Base-by-base conservation (phyloP, 805 yeast genomes). In the Wickerhamomyces sydowiorum region DNA sequence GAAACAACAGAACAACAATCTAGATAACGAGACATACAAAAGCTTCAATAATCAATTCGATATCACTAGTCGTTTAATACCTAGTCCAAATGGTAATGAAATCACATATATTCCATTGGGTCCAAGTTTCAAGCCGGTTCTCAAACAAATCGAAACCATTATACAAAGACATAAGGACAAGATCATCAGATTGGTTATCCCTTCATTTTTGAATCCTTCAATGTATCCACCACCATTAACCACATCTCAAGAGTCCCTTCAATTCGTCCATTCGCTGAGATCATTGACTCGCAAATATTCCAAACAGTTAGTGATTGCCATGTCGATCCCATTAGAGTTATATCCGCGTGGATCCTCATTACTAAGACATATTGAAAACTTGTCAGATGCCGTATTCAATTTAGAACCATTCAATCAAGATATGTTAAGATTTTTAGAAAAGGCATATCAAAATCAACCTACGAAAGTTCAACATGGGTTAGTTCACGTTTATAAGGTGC, bases 391-490 rank as follows among this genome's bases (percentile, higher is more conserved):
- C 0, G 82, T 85, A 4, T 57, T 91, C 18, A 83, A 82, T 42
- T 63, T 91, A 40, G 86, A 82, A 47, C 96, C 97, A 2, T 87
- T 90, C 63, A 80, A 80, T 47, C 88, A 86, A 45, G 85, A 76
- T 39, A 75, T 85, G 75, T 60, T 75, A 37, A 78, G 75, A 43
- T 67, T 80, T 41, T 67, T 86, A 51, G 93, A 85, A 52, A 72
- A 70, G 42, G 82, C 85, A 0, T 83, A 83, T 60, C 78, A 77
- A 52, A 79, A 73, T 52, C 82, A 82, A 53, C 91, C 93, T 7
- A 67, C 78, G 15, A 84, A 82, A 56, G 74, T 85, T 22, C 89
- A 82, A 51, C 97, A 90, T 55, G 99, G 98, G 0, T 72, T 89
- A 40, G 74, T 91, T 33, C 86, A 91, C 56, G 68, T 93, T 3